Percentiles rank a stretch among this genome's conserved stretches.
These are phyloP conservation scores for Novakomyces olei DNA, from an alignment of 805 yeast species.

Conservation along the genomic window DNA sequence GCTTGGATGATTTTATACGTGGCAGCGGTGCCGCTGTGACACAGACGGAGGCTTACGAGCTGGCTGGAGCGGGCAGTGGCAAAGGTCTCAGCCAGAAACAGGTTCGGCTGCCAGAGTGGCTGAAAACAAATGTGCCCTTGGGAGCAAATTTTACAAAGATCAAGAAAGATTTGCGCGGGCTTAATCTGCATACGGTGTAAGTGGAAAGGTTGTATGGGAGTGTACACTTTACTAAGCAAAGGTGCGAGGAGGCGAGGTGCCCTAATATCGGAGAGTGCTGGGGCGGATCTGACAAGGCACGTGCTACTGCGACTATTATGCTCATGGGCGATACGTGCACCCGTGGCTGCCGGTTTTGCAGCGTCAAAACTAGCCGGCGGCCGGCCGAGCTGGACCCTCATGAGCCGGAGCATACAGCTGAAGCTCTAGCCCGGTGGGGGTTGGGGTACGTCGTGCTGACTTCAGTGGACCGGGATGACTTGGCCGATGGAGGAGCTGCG, in stretches of 20 bases:
- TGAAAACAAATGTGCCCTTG: constrained; percentile 90
- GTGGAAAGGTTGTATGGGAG: too few relatives aligned
- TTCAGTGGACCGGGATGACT: constrained; percentile 92
- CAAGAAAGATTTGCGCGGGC: constrained; percentile 68
- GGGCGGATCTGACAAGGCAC: constrained; percentile 82
- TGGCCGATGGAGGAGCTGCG: constrained; percentile 76
- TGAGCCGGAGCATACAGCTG: constrained; percentile 96
- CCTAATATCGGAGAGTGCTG: constrained; percentile 99
- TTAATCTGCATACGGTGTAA: constrained; percentile 79
- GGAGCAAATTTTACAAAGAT: constrained; percentile 64
- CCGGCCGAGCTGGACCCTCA: constrained; percentile 83
- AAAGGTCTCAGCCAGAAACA: too few relatives aligned
- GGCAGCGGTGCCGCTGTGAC: too few relatives aligned
- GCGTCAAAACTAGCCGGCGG: constrained; percentile 74
- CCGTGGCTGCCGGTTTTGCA: constrained; percentile 96
- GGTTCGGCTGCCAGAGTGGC: constrained; percentile 84
- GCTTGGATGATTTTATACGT: too few relatives aligned
- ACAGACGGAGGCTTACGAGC: too few relatives aligned
- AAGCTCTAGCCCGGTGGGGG: constrained; percentile 94
- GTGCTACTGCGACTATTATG: constrained; percentile 96
- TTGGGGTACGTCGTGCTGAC: constrained; percentile 92
- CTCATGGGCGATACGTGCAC: constrained; percentile 96
- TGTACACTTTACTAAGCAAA: too few relatives aligned
- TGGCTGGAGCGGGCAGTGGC: too few relatives aligned
- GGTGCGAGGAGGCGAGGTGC: constrained; percentile 97